A percentile compares a stretch with the other conserved stretches of the same genome.
Conservation (phyloP, 2,329 filamentous ascomycete species). For the Talaromyces sp. region DNA sequence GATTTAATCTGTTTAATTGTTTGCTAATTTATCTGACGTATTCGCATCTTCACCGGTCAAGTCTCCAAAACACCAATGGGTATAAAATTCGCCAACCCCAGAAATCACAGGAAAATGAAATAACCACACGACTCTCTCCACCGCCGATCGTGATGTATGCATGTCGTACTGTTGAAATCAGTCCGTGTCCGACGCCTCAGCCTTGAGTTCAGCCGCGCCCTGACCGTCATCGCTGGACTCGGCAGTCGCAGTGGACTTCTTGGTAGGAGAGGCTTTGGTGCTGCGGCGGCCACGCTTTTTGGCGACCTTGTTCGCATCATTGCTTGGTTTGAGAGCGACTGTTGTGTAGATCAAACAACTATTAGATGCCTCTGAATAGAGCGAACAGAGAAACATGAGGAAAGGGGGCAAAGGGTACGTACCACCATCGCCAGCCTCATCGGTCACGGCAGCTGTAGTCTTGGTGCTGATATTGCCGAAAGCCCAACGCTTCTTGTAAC, state of each 20-base stretch:
- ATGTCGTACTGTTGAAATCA: not conserved
- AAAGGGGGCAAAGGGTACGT: not conserved
- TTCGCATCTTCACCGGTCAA: not conserved
- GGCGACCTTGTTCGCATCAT: slow-evolving; percentile 2
- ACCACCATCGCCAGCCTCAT: not conserved
- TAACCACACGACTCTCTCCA: not conserved
- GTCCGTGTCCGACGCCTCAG: not conserved
- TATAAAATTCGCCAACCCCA: not conserved
- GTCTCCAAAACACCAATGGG: not conserved
- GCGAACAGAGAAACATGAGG: not conserved
- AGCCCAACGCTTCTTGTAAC: slow-evolving; percentile 12
- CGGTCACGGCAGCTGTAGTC: not conserved
- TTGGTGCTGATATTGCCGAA: slow-evolving; percentile 7
- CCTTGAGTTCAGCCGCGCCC: not conserved
- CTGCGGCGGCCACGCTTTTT: slow-evolving; percentile 9
- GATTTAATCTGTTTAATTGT: not conserved
- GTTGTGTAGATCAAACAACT: not conserved
- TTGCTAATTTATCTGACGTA: not conserved
- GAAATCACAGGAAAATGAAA: not conserved
- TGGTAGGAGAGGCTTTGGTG: not conserved
- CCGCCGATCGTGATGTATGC: not conserved
- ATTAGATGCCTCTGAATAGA: not conserved
- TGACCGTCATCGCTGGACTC: not conserved
- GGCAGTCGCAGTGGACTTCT: not conserved
- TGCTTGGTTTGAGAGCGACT: slow-evolving; percentile 3